A percentile compares a stretch with the other conserved stretches of the same genome.
These are phyloP conservation scores for Cinnamomum chago DNA, from an alignment of 164 flowering plant species.

Conservation along the genomic window DNA sequence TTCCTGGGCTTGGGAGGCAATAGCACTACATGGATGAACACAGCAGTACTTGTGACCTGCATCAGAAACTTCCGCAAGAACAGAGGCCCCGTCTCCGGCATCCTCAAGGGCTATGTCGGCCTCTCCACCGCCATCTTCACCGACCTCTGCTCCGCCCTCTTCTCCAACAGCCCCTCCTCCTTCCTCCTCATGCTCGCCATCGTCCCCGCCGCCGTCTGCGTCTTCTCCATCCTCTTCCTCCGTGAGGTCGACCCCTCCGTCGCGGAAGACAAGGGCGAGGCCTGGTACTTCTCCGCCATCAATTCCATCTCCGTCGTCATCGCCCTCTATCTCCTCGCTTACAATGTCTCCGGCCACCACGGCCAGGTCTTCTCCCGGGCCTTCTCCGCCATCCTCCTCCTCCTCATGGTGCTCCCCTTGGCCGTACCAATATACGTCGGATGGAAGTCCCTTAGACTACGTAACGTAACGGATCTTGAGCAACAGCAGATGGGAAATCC, in stretches of 20 bases:
- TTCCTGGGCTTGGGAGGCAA: constrained; percentile 85
- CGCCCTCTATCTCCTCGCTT: constrained; percentile 37
- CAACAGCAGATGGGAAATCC: constrained; percentile 37
- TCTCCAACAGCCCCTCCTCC: constrained; percentile 47
- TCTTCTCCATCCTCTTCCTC: constrained; percentile 58
- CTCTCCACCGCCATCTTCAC: constrained; percentile 91
- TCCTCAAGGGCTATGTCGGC: constrained; percentile 77
- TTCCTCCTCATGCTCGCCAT: constrained; percentile 65
- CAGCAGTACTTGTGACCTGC: constrained; percentile 81
- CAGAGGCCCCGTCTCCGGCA: constrained; percentile 84
- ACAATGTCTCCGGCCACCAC: constrained; percentile 35
- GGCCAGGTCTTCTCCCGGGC: constrained; percentile 20
- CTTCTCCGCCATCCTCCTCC: constrained; percentile 27
- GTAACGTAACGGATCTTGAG: constrained; percentile 14
- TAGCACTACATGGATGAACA: constrained; percentile 98
- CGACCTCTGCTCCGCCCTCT: constrained; percentile 64
- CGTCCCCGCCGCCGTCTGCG: constrained; percentile 59
- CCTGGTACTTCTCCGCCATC: constrained; percentile 29
- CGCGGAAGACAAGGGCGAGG: constrained; percentile 10
- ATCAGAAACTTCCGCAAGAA: constrained; percentile 76
- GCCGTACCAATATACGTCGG: constrained; percentile 40
- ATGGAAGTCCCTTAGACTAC: not conserved
- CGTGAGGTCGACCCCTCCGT: constrained; percentile 34
- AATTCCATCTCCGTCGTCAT: constrained; percentile 32
- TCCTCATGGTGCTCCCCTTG: constrained; percentile 36